A percentile compares a stretch with the other conserved stretches of the same genome.
Evolutionary conservation across 31 red algal species (phyloP).

Genomic region (Asparagopsis taxiformis): DNA sequence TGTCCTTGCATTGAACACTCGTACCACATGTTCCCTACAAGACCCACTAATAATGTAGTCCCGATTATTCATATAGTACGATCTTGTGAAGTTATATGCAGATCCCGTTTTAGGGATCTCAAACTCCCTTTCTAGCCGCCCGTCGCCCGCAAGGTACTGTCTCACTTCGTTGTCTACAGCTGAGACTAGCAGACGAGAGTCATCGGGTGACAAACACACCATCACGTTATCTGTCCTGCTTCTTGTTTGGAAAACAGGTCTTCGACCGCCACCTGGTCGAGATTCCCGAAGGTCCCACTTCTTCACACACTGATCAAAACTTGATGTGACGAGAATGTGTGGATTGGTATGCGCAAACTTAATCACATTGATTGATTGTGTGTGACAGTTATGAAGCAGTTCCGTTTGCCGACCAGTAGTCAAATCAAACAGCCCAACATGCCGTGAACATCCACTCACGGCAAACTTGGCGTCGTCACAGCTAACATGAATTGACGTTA

Average conservation of each 20-base stretch:
- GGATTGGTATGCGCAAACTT: conserved; percentile 89
- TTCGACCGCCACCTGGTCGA: conserved; percentile 39
- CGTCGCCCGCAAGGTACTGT: conserved; percentile 75
- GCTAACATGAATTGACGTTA: conserved; percentile 87
- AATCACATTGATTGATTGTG: conserved; percentile 81
- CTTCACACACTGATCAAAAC: conserved; percentile 87
- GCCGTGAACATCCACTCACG: conserved; percentile 59
- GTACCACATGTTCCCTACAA: conserved; percentile 80
- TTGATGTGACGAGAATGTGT: conserved; percentile 81
- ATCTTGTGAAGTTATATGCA: conserved; percentile 85
- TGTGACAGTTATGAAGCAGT: conserved; percentile 73
- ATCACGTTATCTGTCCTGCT: conserved; percentile 84
- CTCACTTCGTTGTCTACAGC: conserved; percentile 94
- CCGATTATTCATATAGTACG: conserved; percentile 93
- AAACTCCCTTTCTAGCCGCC: conserved; percentile 65
- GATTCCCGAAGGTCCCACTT: conserved; percentile 95
- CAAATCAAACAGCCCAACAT: conserved; percentile 83
- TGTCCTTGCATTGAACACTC: conserved; percentile 66
- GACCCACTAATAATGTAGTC: conserved; percentile 93
- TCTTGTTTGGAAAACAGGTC: conserved; percentile 63
- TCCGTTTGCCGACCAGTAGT: conserved; percentile 54
- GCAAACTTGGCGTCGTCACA: conserved; percentile 70
- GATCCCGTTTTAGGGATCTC: conserved; percentile 52
- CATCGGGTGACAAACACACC: conserved; percentile 97
- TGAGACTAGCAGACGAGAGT: conserved; percentile 80